Evolutionary conservation across 257 asterid genomes (phyloP).

Genomic region (Lithospermum erythrorhizon): DNA sequence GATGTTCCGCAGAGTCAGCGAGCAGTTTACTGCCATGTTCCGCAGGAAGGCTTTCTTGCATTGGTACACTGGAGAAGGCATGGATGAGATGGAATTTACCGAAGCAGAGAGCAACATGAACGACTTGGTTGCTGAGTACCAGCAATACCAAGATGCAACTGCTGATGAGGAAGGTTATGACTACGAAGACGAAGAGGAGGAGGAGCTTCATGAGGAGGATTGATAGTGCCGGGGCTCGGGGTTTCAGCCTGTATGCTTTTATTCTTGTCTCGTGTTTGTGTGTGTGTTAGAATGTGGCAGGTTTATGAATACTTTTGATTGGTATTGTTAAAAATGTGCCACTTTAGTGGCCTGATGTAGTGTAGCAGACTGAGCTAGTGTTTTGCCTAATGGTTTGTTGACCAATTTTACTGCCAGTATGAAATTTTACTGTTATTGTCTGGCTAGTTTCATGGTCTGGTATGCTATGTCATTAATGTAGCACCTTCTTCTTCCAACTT

Average conservation of each 20-base stretch:
- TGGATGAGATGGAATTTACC: constrained; percentile 63
- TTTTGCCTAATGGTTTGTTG: no score
- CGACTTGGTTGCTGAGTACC: constrained; percentile 69
- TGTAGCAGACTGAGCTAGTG: no score
- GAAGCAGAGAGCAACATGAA: constrained; percentile 79
- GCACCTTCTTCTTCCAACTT: constrained; percentile 26
- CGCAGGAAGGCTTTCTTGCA: constrained; percentile 63
- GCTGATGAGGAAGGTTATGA: constrained; percentile 68
- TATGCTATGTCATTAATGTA: no score
- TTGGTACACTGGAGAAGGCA: constrained; percentile 64
- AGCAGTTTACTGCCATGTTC: constrained; percentile 68
- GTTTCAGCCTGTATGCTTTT: no score
- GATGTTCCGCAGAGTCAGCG: constrained; percentile 54
- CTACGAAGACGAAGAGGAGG: constrained; percentile 46
- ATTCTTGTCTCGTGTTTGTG: no score
- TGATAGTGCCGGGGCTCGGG: constrained; percentile 5
- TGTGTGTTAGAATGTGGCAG: no score
- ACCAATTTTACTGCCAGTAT: no score
- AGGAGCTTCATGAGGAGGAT: constrained; percentile 31
- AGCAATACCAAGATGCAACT: constrained; percentile 68
- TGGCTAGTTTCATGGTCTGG: no score
- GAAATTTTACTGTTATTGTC: no score
- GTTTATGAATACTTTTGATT: no score
- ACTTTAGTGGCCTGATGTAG: no score
- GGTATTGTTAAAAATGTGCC: no score